Conservation (phyloP, 306 rosid species). For the Trifolium pratense region DNA sequence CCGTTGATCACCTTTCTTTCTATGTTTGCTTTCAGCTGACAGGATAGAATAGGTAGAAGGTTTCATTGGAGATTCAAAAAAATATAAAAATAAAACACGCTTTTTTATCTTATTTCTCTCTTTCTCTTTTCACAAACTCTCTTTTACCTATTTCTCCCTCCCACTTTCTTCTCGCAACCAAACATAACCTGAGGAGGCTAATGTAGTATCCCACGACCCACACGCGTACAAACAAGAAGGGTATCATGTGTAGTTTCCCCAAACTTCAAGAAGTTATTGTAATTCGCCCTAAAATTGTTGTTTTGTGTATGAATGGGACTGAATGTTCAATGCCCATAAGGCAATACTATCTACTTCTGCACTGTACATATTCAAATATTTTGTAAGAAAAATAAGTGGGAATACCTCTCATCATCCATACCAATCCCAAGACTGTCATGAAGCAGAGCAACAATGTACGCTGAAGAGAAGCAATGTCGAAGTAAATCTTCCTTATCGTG, state of each 20-base stretch:
- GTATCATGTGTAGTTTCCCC: background rate
- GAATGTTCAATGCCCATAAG: slow-evolving; percentile 7
- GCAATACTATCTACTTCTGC: slow-evolving; percentile 13
- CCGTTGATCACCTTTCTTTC: background rate
- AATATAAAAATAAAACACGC: too few relatives aligned
- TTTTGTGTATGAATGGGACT: background rate
- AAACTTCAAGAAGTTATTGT: background rate
- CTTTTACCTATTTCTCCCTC: background rate
- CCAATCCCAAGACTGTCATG: slow-evolving; percentile 92
- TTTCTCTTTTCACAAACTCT: background rate
- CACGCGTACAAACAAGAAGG: background rate
- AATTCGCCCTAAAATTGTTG: background rate
- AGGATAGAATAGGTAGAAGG: background rate
- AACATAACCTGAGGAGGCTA: background rate
- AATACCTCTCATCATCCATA: slow-evolving; percentile 84
- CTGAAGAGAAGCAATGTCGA: slow-evolving; percentile 93
- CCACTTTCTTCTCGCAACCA: background rate
- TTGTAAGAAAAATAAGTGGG: slow-evolving; percentile 16
- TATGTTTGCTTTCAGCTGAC: background rate
- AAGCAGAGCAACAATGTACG: slow-evolving; percentile 89
- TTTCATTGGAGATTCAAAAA: background rate
- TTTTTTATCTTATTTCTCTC: background rate
- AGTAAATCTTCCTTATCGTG: slow-evolving; percentile 74
- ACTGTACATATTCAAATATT: slow-evolving; percentile 22
- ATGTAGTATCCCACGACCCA: background rate